Percentiles rank a stretch among this genome's conserved stretches.
These are phyloP conservation scores for Irpex lacteus DNA, from an alignment of 1,284 basidiomycete species.

Conservation along the genomic window DNA sequence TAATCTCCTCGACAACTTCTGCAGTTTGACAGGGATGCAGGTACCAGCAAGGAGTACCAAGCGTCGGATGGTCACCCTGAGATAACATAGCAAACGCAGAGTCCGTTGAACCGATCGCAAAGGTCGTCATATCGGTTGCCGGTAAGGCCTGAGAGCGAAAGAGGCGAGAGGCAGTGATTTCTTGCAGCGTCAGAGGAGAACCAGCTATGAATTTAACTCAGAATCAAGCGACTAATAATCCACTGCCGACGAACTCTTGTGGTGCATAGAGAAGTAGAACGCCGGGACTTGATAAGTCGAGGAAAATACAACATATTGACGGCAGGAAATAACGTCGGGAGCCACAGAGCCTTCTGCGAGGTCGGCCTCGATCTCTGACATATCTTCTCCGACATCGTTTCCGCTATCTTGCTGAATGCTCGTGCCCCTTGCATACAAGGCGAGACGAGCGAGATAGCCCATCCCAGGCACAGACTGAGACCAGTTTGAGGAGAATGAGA, in stretches of 20 bases:
- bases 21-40: conserved; percentile 80
- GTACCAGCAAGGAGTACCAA: conserved; percentile 75
- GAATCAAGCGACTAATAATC: neutral
- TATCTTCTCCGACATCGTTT: conserved; percentile 5
- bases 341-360: conserved; percentile 36
- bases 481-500: conserved; percentile 16
- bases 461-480: conserved; percentile 34
- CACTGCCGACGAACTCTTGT: conserved; percentile 50
- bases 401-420: neutral
- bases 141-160: conserved; percentile 50
- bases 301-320: conserved; percentile 70
- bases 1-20: conserved; percentile 60
- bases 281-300: conserved; percentile 73
- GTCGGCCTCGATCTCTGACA: conserved; percentile 17
- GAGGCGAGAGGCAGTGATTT: conserved; percentile 54
- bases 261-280: conserved; percentile 73
- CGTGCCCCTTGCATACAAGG: conserved; percentile 15
- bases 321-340: conserved; percentile 34
- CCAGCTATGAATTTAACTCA: conserved; percentile 49
- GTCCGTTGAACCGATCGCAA: conserved; percentile 46
- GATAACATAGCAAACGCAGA: conserved; percentile 72
- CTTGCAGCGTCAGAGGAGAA: conserved; percentile 51
- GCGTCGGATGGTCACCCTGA: conserved; percentile 78
- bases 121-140: conserved; percentile 44
- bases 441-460: conserved; percentile 49